Base-by-base conservation (phyloP, 148 eudicot species). In the Polygonum aviculare region DNA sequence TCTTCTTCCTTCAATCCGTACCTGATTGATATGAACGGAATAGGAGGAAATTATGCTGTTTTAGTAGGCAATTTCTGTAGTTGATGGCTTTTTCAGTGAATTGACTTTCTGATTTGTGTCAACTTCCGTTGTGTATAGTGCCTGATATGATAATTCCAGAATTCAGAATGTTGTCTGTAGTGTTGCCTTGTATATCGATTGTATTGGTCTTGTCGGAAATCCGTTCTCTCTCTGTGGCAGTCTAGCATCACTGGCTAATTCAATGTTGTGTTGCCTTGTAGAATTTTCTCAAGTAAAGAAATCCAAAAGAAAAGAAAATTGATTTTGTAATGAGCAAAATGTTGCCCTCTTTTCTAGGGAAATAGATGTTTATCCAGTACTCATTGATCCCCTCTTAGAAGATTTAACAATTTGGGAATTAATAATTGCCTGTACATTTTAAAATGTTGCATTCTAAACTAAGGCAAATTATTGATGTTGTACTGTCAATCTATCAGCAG, bases 61-160 rank as follows among this genome's bases (percentile, higher is more conserved):
- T 60, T 26, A 60, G 69, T 14, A 22, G 19, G 72, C 72, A 6
- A 67, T 67, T 67, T 41, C 16, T 67, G 45, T 67, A 67, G 72
- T 26, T 4, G 44, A 14, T 31, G 33, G 69, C 15, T 22, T 35
- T 33, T 67, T 36, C 44, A 14, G 15, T 62, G 18, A 26, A 26
- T 31, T 62, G 69, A 62, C 18, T 31, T 33, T 62, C 69, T 33
- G 69, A 62, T 62, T 62, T 31, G 39, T 62, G 18, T 12, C 6
- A 12, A 62, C 1, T 33, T 62, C 6, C 7, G 12, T 12, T 12
- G 33, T 26, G 0, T 31, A 62, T 31, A 14, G 14, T 22, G 0
- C 1, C 0, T 60, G 15, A 31, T 26, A 15, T 26, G 41, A 65
- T 65, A 1, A 50, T 51, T 57, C 63, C 63, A 1, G 63, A 7